These are phyloP conservation scores for Solanum tarijense DNA, from an alignment of 257 asterid genomes.

Conservation along the genomic window DNA sequence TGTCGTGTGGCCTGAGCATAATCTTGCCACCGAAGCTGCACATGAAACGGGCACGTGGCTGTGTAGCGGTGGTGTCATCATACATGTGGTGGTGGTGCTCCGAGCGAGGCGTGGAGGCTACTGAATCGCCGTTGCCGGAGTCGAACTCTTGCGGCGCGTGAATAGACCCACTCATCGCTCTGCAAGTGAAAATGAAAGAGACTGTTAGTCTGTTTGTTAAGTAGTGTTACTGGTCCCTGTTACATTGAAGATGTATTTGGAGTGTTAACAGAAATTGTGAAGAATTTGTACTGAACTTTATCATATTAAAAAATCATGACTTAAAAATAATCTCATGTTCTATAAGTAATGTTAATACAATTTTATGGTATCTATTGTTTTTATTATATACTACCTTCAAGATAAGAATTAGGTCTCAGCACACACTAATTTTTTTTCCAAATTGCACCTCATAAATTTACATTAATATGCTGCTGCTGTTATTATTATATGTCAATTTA, in stretches of 20 bases:
- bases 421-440: too few species aligned
- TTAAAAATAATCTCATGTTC: too few species aligned
- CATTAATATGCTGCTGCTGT: too few species aligned
- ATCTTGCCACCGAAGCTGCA: slow-evolving; percentile 59
- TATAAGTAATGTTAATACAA: not conserved
- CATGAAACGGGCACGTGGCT: slow-evolving; percentile 70
- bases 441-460: not conserved
- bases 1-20: slow-evolving; percentile 54
- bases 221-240: not conserved
- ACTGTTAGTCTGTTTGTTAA: not conserved
- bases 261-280: not conserved
- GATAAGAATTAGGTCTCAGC: too few species aligned
- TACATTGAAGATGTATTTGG: not conserved
- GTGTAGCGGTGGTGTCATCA: slow-evolving; percentile 14
- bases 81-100: slow-evolving; percentile 35
- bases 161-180: slow-evolving; percentile 33
- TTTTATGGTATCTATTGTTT: too few species aligned
- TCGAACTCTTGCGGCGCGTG: slow-evolving; percentile 37
- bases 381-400: too few species aligned
- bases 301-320: not conserved
- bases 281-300: not conserved
- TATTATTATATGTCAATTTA: not conserved
- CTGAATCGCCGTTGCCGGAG: slow-evolving; percentile 39
- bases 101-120: slow-evolving; percentile 76
- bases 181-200: not conserved